phyloP scores from a whole-genome alignment of 192 early-diverging fungal genomes.

The Podila horticola region DNA sequence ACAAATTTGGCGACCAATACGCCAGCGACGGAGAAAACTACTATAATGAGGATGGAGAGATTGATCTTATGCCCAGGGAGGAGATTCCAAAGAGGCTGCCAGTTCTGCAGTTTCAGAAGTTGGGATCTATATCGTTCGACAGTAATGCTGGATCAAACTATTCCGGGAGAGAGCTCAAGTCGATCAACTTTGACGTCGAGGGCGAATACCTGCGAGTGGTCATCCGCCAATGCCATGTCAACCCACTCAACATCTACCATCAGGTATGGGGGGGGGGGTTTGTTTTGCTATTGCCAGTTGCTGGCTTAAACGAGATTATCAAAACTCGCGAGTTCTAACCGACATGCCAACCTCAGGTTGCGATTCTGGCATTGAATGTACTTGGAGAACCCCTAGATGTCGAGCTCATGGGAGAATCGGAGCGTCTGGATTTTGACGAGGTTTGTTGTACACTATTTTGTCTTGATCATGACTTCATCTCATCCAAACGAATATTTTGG shows the following conservation, averaged over 20 bases:
- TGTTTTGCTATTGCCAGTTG: neutral
- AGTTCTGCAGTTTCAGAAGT: slow-evolving; percentile 46
- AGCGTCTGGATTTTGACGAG: slow-evolving; percentile 38
- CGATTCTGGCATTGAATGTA: slow-evolving; percentile 69
- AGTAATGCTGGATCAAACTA: slow-evolving; percentile 70
- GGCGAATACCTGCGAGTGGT: slow-evolving; percentile 76
- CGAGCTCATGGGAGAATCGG: slow-evolving; percentile 34
- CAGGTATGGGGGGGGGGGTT: slow-evolving; percentile 70
- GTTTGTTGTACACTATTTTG: neutral
- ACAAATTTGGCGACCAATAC: neutral
- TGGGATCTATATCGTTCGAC: slow-evolving; percentile 73
- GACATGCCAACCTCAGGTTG: slow-evolving; percentile 55
- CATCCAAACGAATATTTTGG: too few species aligned
- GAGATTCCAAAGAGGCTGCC: slow-evolving; percentile 18
- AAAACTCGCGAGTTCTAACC: neutral
- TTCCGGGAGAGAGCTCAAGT: slow-evolving; percentile 79
- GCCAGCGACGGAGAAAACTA: slow-evolving; percentile 1
- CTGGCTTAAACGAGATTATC: neutral
- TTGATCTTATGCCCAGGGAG: neutral
- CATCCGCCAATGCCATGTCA: slow-evolving; percentile 74
- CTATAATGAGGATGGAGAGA: neutral
- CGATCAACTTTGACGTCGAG: slow-evolving; percentile 74
- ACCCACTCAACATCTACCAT: slow-evolving; percentile 79
- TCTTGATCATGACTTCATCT: neutral
- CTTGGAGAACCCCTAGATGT: slow-evolving; percentile 63